Conservation (phyloP, 2,329 filamentous ascomycete species). For the Fusarium duplospermum region DNA sequence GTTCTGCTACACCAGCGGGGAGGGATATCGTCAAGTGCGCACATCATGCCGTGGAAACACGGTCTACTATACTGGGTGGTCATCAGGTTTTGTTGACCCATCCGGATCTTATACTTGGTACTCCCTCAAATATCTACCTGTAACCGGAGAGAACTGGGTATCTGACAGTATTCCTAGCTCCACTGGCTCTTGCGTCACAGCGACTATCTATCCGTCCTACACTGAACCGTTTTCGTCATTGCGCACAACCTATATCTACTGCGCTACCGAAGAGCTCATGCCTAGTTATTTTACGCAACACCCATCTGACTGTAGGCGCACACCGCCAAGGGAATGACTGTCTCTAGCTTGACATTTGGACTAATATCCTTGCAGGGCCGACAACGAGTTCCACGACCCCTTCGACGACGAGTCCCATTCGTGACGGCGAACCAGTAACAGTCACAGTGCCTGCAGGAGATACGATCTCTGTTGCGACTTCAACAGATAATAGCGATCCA, state of each 20-base stretch:
- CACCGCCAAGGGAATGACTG: not conserved
- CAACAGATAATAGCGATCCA: not conserved
- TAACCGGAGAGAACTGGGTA: fast-evolving
- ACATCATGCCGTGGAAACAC: not conserved
- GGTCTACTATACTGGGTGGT: not conserved
- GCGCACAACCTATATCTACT: not conserved
- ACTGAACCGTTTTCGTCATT: not conserved
- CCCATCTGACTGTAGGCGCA: not conserved
- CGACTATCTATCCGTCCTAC: not conserved
- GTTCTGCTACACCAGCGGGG: not conserved
- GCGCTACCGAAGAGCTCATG: not conserved
- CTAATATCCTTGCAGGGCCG: not conserved
- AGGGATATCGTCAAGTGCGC: not conserved
- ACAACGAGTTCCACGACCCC: too few species aligned
- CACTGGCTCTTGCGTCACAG: not conserved
- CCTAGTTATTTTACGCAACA: not conserved
- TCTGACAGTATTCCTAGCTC: not conserved
- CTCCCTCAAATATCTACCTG: not conserved
- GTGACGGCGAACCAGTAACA: not conserved
- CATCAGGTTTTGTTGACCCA: not conserved
- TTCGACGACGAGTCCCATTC: not conserved
- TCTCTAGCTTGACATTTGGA: not conserved
- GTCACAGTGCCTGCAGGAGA: not conserved
- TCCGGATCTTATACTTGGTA: not conserved
- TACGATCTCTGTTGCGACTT: not conserved